phyloP scores from a whole-genome alignment of 75 land plant genomes.

The Selaginella tamariscina region DNA sequence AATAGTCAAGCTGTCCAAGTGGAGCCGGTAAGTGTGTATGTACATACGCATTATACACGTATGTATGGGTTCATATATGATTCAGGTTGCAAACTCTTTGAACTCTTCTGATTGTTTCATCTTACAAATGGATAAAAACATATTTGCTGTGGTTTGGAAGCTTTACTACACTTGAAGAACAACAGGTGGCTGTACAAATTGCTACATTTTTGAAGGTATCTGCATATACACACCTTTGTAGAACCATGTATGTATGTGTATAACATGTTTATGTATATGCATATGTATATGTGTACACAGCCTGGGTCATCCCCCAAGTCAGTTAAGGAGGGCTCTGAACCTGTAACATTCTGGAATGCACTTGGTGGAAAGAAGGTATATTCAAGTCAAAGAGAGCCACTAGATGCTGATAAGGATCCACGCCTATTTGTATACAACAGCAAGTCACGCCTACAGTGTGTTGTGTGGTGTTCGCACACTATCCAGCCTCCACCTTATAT shows the following conservation, averaged over 20 bases:
- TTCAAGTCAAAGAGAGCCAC: slow-evolving; percentile 48
- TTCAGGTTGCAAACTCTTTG: slow-evolving; percentile 66
- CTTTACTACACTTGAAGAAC: slow-evolving; percentile 41
- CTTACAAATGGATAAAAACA: slow-evolving; percentile 61
- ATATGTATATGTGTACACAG: slow-evolving; percentile 21
- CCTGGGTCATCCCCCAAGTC: slow-evolving; percentile 54
- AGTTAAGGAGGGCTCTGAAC: slow-evolving; percentile 86
- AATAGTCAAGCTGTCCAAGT: slow-evolving; percentile 81
- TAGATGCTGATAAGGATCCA: slow-evolving; percentile 64
- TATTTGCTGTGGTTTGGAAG: slow-evolving; percentile 55
- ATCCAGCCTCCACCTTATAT: background rate
- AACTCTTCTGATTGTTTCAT: slow-evolving; percentile 76
- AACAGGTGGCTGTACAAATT: slow-evolving; percentile 55
- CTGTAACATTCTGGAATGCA: slow-evolving; percentile 67
- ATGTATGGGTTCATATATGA: no score
- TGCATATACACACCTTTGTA: slow-evolving; percentile 24
- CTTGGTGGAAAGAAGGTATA: slow-evolving; percentile 76
- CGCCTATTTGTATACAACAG: slow-evolving; percentile 39
- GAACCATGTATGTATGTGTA: background rate
- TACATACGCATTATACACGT: no score
- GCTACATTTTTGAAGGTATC: slow-evolving; percentile 78
- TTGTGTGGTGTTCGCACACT: no score
- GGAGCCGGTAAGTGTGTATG: slow-evolving; percentile 54
- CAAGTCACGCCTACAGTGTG: background rate
- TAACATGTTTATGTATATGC: background rate